Percentiles rank a stretch among this genome's conserved stretches.
These are phyloP conservation scores for Parachaetomium inaequale DNA, from an alignment of 495 filamentous ascomycete genomes.

Conservation along the genomic window DNA sequence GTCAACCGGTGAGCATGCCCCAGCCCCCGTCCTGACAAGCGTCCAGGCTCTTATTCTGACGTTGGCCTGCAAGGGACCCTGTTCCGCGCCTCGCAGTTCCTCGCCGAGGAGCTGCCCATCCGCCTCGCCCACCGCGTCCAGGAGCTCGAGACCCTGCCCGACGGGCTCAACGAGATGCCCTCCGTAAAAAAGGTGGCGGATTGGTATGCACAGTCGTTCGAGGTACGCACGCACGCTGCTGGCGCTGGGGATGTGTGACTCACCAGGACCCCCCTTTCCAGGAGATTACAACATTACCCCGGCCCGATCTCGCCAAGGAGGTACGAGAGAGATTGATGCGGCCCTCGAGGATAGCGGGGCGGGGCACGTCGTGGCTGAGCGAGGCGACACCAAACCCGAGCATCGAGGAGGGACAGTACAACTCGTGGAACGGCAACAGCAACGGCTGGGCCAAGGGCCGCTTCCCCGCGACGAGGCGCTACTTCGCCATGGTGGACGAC, in stretches of 20 bases:
- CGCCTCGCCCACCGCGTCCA: constrained; percentile 93
- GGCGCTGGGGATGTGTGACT: constrained; percentile 24
- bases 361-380: constrained; percentile 62
- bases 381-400: constrained; percentile 88
- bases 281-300: constrained; percentile 85
- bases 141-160: constrained; percentile 87
- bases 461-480: constrained; percentile 60
- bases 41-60: constrained; percentile 13
- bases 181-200: constrained; percentile 92
- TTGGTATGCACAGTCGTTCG: constrained; percentile 99
- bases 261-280: constrained; percentile 34
- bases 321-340: constrained; percentile 73
- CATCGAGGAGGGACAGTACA: constrained; percentile 81
- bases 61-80: constrained; percentile 64
- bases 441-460: constrained; percentile 52
- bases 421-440: constrained; percentile 54
- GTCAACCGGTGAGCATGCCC: constrained; percentile 63
- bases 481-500: constrained; percentile 90
- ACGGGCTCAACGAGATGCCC: constrained; percentile 97
- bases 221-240: constrained; percentile 56
- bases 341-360: constrained; percentile 60
- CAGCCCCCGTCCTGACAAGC: constrained; percentile 11
- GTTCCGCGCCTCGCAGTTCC: constrained; percentile 96
- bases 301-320: constrained; percentile 71
- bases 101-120: constrained; percentile 96